phyloP scores from a whole-genome alignment of 2,329 filamentous ascomycete genomes.

The Cryphonectria nitschkei region DNA sequence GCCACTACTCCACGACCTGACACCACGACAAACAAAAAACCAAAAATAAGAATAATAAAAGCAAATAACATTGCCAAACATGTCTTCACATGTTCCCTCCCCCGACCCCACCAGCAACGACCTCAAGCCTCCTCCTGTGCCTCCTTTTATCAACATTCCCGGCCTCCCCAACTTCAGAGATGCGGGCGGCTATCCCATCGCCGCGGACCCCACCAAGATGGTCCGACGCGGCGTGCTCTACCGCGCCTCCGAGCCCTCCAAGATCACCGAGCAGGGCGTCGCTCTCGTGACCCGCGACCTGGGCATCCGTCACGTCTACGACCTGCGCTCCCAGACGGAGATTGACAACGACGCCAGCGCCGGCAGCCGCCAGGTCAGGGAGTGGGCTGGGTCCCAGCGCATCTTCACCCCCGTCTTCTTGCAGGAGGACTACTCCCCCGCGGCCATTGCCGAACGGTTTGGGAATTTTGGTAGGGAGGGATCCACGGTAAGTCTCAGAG shows the following conservation, averaged over 20 bases:
- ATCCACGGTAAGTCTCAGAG: constrained; percentile 41
- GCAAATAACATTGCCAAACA: neutral
- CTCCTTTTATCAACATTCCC: constrained; percentile 55
- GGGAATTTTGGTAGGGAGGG: constrained; percentile 61
- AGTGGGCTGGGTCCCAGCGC: constrained; percentile 56
- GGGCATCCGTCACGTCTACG: constrained; percentile 68
- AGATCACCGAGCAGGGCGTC: constrained; percentile 57
- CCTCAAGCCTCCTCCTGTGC: constrained; percentile 38
- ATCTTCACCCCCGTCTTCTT: constrained; percentile 68
- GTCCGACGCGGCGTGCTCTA: constrained; percentile 62
- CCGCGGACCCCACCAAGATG: constrained; percentile 39
- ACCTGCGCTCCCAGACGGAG: constrained; percentile 67
- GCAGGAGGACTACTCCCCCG: constrained; percentile 64
- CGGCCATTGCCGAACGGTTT: constrained; percentile 64
- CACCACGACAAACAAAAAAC: neutral
- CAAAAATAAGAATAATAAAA: neutral
- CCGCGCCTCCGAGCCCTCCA: constrained; percentile 69
- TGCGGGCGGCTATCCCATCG: constrained; percentile 61
- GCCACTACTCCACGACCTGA: neutral
- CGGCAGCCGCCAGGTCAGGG: constrained; percentile 41
- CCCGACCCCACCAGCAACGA: neutral
- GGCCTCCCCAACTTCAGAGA: constrained; percentile 73
- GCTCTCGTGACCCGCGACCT: constrained; percentile 52
- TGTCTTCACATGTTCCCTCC: neutral
- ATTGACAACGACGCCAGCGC: constrained; percentile 49